Conservation (phyloP, 208 protist genomes). For the Histomonas meleagridis region DNA sequence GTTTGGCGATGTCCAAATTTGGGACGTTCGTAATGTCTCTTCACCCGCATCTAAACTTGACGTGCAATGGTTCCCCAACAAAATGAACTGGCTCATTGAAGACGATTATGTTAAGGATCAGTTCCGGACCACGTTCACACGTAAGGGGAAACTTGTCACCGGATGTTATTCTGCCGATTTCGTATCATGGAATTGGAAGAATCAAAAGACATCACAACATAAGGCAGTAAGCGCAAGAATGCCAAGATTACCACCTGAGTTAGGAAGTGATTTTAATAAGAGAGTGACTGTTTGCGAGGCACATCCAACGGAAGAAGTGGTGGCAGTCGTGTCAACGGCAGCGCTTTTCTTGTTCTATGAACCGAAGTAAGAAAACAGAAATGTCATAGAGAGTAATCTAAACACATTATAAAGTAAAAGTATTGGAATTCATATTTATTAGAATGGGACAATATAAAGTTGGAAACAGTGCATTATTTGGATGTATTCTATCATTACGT, state of each 20-base stretch:
- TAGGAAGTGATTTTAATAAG: neutral
- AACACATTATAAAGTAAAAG: no score
- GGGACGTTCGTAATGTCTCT: neutral
- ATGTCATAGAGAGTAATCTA: no score
- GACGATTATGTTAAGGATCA: slow-evolving; percentile 7
- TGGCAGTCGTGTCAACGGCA: neutral
- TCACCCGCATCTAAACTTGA: neutral
- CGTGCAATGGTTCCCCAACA: neutral
- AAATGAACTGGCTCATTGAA: neutral
- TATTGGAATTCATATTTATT: no score
- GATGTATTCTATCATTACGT: no score
- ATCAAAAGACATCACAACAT: neutral
- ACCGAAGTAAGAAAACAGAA: no score
- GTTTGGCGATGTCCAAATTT: neutral
- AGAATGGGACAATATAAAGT: no score
- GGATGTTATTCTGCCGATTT: neutral
- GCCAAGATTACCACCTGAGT: neutral
- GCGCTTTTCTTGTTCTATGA: neutral
- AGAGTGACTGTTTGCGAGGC: slow-evolving; percentile 21
- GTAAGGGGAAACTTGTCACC: neutral
- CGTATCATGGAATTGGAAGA: neutral
- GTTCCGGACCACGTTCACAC: neutral
- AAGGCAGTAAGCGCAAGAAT: neutral
- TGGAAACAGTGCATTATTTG: no score
- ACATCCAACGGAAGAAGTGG: neutral